Percentiles rank a stretch among this genome's conserved stretches.
Evolutionary conservation across 2,329 filamentous ascomycete genomes (phyloP).

Genomic region (Colletotrichum viniferum): DNA sequence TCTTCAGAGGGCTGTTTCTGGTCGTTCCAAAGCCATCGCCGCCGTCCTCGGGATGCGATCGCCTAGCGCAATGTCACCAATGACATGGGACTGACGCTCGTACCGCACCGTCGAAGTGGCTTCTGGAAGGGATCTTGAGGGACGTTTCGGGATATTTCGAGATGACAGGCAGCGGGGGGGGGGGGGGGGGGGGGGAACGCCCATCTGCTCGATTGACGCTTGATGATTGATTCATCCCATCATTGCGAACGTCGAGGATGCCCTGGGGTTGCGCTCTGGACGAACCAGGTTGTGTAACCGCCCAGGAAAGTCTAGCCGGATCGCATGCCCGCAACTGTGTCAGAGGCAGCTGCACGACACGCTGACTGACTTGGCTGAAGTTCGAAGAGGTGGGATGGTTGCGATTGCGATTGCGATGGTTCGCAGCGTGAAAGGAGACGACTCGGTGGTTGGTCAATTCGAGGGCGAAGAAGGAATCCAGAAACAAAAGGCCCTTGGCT

Average conservation of each 20-base stretch:
- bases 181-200: not conserved
- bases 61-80: not conserved
- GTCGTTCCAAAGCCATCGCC: not conserved
- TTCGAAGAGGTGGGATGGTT: not conserved
- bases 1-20: not conserved
- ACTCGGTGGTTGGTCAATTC: not conserved
- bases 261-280: not conserved
- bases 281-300: not conserved
- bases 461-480: not conserved
- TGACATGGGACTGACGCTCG: not conserved
- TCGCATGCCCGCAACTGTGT: not conserved
- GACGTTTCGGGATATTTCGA: not conserved
- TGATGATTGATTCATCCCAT: not conserved
- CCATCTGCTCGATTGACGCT: not conserved
- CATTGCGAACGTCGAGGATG: not conserved
- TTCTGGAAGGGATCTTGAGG: not conserved
- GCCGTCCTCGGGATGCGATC: not conserved
- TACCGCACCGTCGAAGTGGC: not conserved
- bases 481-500: slow-evolving; percentile 11
- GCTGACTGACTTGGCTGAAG: not conserved
- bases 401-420: not conserved
- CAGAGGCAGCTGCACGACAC: not conserved
- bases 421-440: not conserved
- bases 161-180: not conserved
- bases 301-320: not conserved